Evolutionary conservation across 2,329 filamentous ascomycete species (phyloP), one percentile per base, ranked within the genome.

Genomic region (Fusarium sp.): DNA sequence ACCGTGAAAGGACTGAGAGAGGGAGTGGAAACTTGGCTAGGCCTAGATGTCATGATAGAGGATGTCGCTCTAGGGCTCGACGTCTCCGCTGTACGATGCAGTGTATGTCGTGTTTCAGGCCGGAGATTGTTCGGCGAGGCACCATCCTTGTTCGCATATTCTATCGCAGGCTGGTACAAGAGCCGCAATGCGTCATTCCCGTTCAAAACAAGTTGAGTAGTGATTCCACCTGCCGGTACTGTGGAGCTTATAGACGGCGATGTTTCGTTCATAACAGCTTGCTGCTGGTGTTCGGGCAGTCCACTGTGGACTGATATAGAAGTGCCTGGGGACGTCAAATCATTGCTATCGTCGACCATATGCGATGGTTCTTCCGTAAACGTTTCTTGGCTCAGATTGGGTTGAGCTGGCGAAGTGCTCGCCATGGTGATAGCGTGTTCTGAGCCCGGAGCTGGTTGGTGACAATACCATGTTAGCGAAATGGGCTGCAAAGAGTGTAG

Each of bases 141-240:
- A 30, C 44, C 61, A 7, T 59, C 58, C 13, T 45, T 50, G 22
- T 55, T 53, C 13, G 50, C 53, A 4, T 71, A 53, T 31, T 75
- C 70, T 12, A 59, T 59, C 22, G 72, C 67, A 12, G 86, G 86
- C 61, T 88, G 85, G 61, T 88, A 88, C 3, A 88, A 79, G 24
- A 88, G 80, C 54, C 86, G 86, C 39, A 88, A 73, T 10, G 86
- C 86, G 79, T 88, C 86, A 57, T 86, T 88, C 16, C 85, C 85
- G 64, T 84, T 88, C 0, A 86, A 86, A 7, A 88, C 86, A 14
- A 88, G 85, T 1, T 83, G 86, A 51, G 83, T 78, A 3, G 68
- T 59, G 10, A 73, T 56, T 11, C 56, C 53, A n/a, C 57, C 48
- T 16, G 45, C 22, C 12, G 26, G 56, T 26, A 26, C 44, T 1